Conservation (phyloP, 768 basidiomycete species). For the Phaeotremella fagi region DNA sequence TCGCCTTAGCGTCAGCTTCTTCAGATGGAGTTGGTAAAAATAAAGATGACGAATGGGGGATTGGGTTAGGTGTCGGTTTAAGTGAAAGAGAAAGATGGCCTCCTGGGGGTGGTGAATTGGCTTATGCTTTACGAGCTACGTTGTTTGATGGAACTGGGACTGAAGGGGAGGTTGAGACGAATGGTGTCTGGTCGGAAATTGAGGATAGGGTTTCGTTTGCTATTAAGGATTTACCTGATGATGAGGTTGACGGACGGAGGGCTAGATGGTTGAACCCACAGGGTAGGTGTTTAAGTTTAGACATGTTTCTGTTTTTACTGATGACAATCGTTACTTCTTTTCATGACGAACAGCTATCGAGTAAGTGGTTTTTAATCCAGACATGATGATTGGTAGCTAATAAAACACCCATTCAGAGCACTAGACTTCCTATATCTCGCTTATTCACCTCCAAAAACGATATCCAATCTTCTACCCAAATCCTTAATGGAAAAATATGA, state of each 20-base stretch:
- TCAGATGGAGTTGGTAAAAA: conserved; percentile 49
- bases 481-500: conserved; percentile 79
- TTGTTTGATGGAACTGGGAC: conserved; percentile 70
- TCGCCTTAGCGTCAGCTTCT: conserved; percentile 4
- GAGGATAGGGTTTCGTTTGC: conserved; percentile 66
- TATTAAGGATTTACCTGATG: conserved; percentile 62
- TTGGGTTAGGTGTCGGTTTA: conserved; percentile 70
- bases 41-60: conserved; percentile 52
- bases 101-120: conserved; percentile 76
- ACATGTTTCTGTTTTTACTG: neutral
- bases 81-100: conserved; percentile 76
- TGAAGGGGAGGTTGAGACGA: conserved; percentile 5
- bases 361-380: conserved; percentile 52
- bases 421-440: conserved; percentile 85
- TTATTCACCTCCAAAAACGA: conserved; percentile 77
- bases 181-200: conserved; percentile 40
- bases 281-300: conserved; percentile 54
- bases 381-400: neutral
- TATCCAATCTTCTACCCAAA: conserved; percentile 67
- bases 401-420: conserved; percentile 54
- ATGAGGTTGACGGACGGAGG: conserved; percentile 55
- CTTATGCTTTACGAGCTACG: conserved; percentile 75
- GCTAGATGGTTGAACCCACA: conserved; percentile 78
- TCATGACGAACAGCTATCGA: conserved; percentile 48
- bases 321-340: neutral